These are phyloP conservation scores for Periconia sp. DNA, from an alignment of 2,329 filamentous ascomycete species.

Conservation along the genomic window DNA sequence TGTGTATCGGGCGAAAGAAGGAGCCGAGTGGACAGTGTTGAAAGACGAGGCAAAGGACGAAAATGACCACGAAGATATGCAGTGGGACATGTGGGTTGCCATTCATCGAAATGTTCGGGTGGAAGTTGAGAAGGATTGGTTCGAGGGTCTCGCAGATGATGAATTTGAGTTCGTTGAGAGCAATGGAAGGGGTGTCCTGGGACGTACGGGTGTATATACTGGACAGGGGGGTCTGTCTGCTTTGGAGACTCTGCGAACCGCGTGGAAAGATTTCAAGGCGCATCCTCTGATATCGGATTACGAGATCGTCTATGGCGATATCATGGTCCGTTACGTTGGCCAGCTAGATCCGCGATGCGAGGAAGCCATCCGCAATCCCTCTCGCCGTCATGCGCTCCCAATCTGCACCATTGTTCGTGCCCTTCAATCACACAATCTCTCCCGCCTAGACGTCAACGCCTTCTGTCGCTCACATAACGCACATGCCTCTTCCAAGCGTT, in stretches of 20 bases:
- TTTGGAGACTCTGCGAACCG: neutral
- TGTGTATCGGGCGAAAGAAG: neutral
- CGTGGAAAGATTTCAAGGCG: neutral
- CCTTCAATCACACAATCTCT: neutral
- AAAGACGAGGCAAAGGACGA: slow-evolving; percentile 5
- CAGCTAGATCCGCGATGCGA: slow-evolving; percentile 3
- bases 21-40: slow-evolving; percentile 5
- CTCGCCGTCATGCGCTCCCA: neutral
- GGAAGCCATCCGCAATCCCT: neutral
- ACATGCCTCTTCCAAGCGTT: neutral
- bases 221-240: neutral
- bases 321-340: slow-evolving; percentile 5
- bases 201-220: no score
- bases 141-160: neutral
- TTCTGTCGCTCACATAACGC: slow-evolving; percentile 2
- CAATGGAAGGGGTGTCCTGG: neutral
- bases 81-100: slow-evolving; percentile 13
- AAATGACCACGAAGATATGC: slow-evolving; percentile 12
- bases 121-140: slow-evolving; percentile 3
- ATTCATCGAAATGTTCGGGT: slow-evolving; percentile 6
- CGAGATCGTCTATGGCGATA: neutral
- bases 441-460: neutral
- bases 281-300: neutral
- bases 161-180: slow-evolving; percentile 3
- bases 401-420: slow-evolving; percentile 1